These are phyloP conservation scores for Leccinum disarticulatum DNA, from an alignment of 768 basidiomycete species.

Conservation along the genomic window DNA sequence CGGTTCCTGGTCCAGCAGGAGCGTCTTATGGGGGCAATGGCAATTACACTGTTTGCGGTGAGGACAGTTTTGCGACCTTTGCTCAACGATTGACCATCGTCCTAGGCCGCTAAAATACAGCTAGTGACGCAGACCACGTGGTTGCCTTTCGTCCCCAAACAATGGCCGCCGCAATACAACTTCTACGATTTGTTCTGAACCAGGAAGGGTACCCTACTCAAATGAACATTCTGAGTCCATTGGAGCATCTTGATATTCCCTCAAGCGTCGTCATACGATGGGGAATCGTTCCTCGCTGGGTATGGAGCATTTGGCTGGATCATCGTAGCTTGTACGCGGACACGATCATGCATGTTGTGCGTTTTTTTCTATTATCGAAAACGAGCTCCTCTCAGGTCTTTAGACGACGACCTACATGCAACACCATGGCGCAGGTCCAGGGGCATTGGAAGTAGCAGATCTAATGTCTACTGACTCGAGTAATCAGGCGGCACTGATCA, in stretches of 20 bases:
- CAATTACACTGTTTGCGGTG: conserved; percentile 39
- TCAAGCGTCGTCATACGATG: conserved; percentile 57
- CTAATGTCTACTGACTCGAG: background rate
- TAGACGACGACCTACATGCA: conserved; percentile 58
- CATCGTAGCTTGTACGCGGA: conserved; percentile 49
- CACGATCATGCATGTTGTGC: conserved; percentile 48
- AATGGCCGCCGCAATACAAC: conserved; percentile 41
- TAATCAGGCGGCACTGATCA: conserved; percentile 15
- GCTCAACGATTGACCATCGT: background rate
- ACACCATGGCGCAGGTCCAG: conserved; percentile 29
- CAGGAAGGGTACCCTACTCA: conserved; percentile 18
- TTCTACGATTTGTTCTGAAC: conserved; percentile 44
- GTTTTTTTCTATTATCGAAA: conserved; percentile 13
- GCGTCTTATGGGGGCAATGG: conserved; percentile 35
- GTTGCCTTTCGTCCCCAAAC: conserved; percentile 48
- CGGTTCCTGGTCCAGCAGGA: conserved; percentile 25
- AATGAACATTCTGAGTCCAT: conserved; percentile 14
- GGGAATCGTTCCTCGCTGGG: conserved; percentile 59
- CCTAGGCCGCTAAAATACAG: conserved; percentile 21
- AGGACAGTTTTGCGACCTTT: conserved; percentile 3
- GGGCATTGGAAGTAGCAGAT: conserved; percentile 1
- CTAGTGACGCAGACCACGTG: background rate
- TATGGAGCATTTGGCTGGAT: conserved; percentile 65
- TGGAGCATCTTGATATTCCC: conserved; percentile 38
- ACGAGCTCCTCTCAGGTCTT: conserved; percentile 4